Conservation (phyloP, 345 rosid genomes). For the Moricandia arvensis region DNA sequence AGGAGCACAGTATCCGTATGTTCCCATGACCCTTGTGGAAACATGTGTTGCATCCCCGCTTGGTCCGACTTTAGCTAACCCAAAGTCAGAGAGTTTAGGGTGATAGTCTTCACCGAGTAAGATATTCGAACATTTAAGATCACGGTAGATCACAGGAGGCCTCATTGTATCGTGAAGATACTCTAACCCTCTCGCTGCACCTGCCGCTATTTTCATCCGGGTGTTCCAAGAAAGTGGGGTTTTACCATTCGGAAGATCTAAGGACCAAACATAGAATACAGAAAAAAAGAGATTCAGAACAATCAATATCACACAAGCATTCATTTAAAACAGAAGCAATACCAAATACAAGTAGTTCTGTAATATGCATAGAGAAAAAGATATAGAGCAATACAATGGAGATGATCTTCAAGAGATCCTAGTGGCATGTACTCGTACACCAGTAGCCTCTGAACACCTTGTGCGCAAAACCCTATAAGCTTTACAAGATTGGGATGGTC, state of each 20-base stretch:
- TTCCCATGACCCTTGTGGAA: constrained; percentile 94
- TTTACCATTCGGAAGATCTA: constrained; percentile 50
- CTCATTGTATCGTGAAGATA: constrained; percentile 68
- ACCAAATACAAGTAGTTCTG: no score
- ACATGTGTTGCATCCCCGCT: constrained; percentile 78
- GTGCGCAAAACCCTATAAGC: constrained; percentile 79
- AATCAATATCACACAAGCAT: no score
- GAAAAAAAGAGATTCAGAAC: no score
- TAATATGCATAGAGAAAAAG: not conserved
- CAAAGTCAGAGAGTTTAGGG: constrained; percentile 53
- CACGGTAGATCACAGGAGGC: constrained; percentile 83
- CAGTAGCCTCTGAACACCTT: constrained; percentile 73
- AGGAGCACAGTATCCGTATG: constrained; percentile 73
- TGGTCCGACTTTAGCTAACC: constrained; percentile 93
- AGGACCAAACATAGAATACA: not conserved
- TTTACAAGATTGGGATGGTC: constrained; percentile 80
- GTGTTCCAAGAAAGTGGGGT: constrained; percentile 63
- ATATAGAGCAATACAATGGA: constrained; percentile 58
- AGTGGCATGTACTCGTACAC: constrained; percentile 83
- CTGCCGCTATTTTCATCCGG: constrained; percentile 81
- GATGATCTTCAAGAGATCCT: constrained; percentile 72
- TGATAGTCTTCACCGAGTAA: constrained; percentile 59
- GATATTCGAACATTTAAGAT: constrained; percentile 76
- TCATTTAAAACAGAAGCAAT: not conserved
- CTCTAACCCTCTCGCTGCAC: constrained; percentile 78